Conservation (phyloP, 1,284 basidiomycete species). For the Ustilago hordei region DNA sequence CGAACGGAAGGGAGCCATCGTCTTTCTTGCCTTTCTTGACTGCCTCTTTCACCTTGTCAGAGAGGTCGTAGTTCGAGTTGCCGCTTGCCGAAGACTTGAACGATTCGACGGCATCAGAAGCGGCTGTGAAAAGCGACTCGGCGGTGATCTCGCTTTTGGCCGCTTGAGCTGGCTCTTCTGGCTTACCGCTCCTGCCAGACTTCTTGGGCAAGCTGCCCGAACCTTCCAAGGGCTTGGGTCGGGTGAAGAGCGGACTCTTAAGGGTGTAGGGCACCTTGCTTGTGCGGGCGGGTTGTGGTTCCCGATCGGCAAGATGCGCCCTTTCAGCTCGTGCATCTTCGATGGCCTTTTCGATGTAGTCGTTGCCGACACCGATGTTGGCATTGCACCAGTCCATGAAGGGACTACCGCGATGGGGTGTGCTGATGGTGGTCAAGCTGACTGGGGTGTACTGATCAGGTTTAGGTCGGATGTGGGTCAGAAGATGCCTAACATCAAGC, state of each 20-base stretch:
- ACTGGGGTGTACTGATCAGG: slow-evolving; percentile 82
- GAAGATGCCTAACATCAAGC: slow-evolving; percentile 77
- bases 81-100: neutral
- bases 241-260: slow-evolving; percentile 63
- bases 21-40: slow-evolving; percentile 34
- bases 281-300: slow-evolving; percentile 23
- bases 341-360: slow-evolving; percentile 63
- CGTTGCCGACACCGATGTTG: slow-evolving; percentile 67
- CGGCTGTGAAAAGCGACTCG: slow-evolving; percentile 29
- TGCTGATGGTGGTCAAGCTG: slow-evolving; percentile 89
- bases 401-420: slow-evolving; percentile 93
- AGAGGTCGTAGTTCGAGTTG: slow-evolving; percentile 7
- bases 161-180: slow-evolving; percentile 14
- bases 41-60: slow-evolving; percentile 38
- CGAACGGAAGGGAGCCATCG: slow-evolving; percentile 39
- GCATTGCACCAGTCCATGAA: slow-evolving; percentile 97
- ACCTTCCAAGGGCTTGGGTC: slow-evolving; percentile 46
- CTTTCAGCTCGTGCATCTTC: slow-evolving; percentile 48
- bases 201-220: slow-evolving; percentile 35
- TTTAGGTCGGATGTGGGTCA: slow-evolving; percentile 82
- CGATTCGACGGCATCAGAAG: slow-evolving; percentile 22
- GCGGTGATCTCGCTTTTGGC: slow-evolving; percentile 16
- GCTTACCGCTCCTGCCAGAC: neutral
- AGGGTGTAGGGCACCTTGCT: slow-evolving; percentile 59
- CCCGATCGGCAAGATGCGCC: slow-evolving; percentile 29